Evolutionary conservation across 352 stramenopile species (phyloP), one percentile per base, ranked within the genome.

Genomic region (Globisporangium spinosum): DNA sequence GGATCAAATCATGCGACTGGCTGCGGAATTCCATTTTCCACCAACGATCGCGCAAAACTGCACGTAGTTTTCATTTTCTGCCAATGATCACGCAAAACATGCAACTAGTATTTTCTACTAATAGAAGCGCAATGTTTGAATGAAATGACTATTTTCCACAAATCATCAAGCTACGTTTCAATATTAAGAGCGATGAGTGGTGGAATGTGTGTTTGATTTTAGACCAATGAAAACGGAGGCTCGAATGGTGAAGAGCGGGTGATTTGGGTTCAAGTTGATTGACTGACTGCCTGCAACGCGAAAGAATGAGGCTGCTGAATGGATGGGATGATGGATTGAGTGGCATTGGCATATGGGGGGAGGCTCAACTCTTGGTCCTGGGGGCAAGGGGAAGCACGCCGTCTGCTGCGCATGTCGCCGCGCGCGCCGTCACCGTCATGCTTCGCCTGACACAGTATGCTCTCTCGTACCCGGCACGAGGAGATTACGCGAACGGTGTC

Each of bases 221-320:
- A 3, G 3, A 20, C 51, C 51, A 58, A 58, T 35, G 12, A 35
- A 34, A 29, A 29, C 2, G 15, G 23, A 58, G 13, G 9, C 20
- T 57, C 10, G 49, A 57, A 27, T n/a, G 53, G 25, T 55, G 47
- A 23, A 29, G 13, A 58, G 51, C 10, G 22, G 32, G 40, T 49
- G 40, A 58, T n/a, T 38, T 58, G 53, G 53, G 53, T 58, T 58
- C 53, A 38, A 45, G 38, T 45, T 38, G 32, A 6, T 20, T 58
- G 51, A 34, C 29, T 58, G 25, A 17, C 22, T 57, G 15, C 20
- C 40, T 49, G 40, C 25, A 59, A 23, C 54, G 54, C 54, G 54
- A 59, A 59, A 59, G 34, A 59, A 59, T 59, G 54, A 59, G 10
- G 22, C 27, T 43, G 35, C 40, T 49, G 54, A 10, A 58, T 34